These are phyloP conservation scores for Fraxinus quadrangulata DNA, from an alignment of 257 asterid species.

Conservation along the genomic window DNA sequence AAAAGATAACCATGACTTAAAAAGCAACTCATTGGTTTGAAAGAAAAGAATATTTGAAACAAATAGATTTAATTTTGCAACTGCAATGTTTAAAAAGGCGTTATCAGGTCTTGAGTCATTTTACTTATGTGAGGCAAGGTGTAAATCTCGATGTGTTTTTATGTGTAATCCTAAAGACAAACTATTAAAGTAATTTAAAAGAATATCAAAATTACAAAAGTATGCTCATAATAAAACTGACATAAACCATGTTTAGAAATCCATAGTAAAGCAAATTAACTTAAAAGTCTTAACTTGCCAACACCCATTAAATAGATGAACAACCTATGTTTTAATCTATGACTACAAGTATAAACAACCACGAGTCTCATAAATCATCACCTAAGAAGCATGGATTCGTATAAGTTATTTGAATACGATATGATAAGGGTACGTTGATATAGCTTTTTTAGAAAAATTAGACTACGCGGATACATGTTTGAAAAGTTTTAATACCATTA, in stretches of 20 bases:
- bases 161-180: background rate
- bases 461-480: too few species aligned
- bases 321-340: background rate
- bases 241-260: background rate
- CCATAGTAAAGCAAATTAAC: background rate
- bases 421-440: too few species aligned
- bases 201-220: background rate
- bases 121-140: background rate
- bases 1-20: constrained; percentile 4
- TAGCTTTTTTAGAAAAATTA: too few species aligned
- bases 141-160: background rate
- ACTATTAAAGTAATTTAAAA: background rate
- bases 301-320: background rate
- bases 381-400: too few species aligned
- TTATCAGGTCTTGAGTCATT: background rate
- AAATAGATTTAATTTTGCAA: background rate
- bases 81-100: too few species aligned
- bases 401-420: too few species aligned
- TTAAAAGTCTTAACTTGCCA: background rate
- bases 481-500: too few species aligned
- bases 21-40: background rate
- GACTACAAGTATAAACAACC: background rate
- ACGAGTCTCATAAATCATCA: background rate
- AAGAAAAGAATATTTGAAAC: background rate
- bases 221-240: background rate